A percentile compares a stretch with the other conserved stretches of the same genome.
Conservation (phyloP, 306 rosid species). For the Gastrolobium villosum region DNA sequence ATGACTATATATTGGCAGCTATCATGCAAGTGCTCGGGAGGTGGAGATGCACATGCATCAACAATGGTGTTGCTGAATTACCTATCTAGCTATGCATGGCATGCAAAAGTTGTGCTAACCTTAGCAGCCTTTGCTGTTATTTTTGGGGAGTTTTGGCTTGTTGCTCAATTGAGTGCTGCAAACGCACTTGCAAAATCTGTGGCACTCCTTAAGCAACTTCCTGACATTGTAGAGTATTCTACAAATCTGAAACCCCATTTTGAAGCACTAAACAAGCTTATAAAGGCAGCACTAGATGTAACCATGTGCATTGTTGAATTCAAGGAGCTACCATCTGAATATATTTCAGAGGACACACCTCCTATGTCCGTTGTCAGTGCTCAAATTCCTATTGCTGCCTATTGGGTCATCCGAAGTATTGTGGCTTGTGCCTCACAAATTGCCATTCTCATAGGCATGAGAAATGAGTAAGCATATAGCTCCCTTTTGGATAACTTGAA, state of each 20-base stretch:
- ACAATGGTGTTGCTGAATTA: constrained; percentile 69
- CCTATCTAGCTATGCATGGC: constrained; percentile 81
- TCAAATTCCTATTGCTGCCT: constrained; percentile 82
- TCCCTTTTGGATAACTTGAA: constrained; percentile 3
- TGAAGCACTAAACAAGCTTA: constrained; percentile 69
- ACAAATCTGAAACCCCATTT: constrained; percentile 64
- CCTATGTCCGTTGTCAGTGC: constrained; percentile 70
- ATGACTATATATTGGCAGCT: constrained; percentile 58
- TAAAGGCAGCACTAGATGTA: constrained; percentile 61
- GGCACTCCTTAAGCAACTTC: constrained; percentile 78
- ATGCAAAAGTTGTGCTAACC: constrained; percentile 82
- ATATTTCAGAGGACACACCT: constrained; percentile 75
- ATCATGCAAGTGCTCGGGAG: constrained; percentile 71
- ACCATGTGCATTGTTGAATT: constrained; percentile 69
- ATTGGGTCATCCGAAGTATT: constrained; percentile 77
- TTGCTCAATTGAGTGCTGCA: constrained; percentile 63
- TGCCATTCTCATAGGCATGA: constrained; percentile 64
- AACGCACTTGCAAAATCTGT: constrained; percentile 82
- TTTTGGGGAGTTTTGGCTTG: constrained; percentile 89
- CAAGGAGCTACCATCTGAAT: constrained; percentile 68
- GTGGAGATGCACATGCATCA: constrained; percentile 77
- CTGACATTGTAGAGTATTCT: constrained; percentile 66
- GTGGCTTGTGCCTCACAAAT: constrained; percentile 79
- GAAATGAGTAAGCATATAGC: constrained; percentile 70
- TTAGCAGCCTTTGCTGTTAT: constrained; percentile 82